A percentile compares a stretch with the other conserved stretches of the same genome.
These are phyloP conservation scores for Biancaea sappan DNA, from an alignment of 306 rosid species.

Conservation along the genomic window DNA sequence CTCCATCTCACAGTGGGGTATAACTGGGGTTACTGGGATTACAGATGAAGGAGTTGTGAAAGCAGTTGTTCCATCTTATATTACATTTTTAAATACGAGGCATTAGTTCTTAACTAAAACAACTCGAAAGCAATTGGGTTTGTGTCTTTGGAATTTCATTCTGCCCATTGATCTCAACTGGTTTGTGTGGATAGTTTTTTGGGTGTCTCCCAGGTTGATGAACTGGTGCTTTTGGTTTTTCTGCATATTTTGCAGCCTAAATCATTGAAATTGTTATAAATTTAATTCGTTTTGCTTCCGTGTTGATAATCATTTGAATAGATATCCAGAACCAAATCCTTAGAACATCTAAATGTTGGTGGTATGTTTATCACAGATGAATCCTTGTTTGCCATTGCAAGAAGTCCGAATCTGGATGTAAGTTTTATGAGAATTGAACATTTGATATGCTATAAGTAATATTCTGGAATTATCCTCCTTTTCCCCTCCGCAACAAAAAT, in stretches of 20 bases:
- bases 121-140: background rate
- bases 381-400: slow-evolving; percentile 74
- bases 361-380: slow-evolving; percentile 94
- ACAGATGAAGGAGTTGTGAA: slow-evolving; percentile 85
- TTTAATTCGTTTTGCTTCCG: slow-evolving; percentile 16
- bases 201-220: slow-evolving; percentile 1
- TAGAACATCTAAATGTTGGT: slow-evolving; percentile 82
- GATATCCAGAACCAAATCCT: slow-evolving; percentile 77
- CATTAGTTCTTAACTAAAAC: background rate
- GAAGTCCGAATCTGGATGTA: slow-evolving; percentile 74
- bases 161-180: background rate
- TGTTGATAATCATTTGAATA: slow-evolving; percentile 37
- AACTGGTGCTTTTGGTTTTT: slow-evolving; percentile 5
- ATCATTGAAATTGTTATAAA: background rate
- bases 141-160: background rate
- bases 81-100: background rate
- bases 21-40: slow-evolving; percentile 90
- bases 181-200: background rate
- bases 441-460: background rate
- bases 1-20: slow-evolving; percentile 91
- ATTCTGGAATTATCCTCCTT: background rate
- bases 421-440: slow-evolving; percentile 17
- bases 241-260: background rate
- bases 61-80: background rate
- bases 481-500: background rate